phyloP scores from a whole-genome alignment of 768 basidiomycete genomes.

The Rhizopogon sp. region DNA sequence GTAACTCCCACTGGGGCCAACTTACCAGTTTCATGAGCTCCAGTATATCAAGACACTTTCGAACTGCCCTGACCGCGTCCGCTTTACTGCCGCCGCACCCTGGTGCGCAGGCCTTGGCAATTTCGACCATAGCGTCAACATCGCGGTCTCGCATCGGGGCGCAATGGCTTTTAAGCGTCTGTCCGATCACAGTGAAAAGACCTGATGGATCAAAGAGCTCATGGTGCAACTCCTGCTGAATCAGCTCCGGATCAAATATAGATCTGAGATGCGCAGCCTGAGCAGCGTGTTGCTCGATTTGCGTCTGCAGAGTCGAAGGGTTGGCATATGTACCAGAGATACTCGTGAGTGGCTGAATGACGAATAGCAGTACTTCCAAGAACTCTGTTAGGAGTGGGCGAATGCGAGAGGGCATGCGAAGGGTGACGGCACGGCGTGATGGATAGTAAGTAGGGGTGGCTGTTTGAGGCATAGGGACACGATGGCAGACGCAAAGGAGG shows the following conservation, averaged over 20 bases:
- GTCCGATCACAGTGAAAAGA: constrained; percentile 74
- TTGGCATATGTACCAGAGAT: constrained; percentile 57
- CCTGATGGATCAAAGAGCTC: constrained; percentile 74
- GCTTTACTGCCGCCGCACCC: constrained; percentile 49
- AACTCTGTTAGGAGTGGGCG: constrained; percentile 68
- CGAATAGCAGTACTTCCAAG: constrained; percentile 73
- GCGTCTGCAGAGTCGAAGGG: constrained; percentile 51
- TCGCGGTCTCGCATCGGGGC: constrained; percentile 88
- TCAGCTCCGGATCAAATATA: constrained; percentile 77
- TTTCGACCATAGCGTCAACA: constrained; percentile 78
- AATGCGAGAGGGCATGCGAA: constrained; percentile 71
- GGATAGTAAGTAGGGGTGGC: constrained; percentile 42
- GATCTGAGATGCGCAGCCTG: constrained; percentile 65
- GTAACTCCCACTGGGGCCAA: constrained; percentile 17
- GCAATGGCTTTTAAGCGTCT: constrained; percentile 83
- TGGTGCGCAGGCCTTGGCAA: constrained; percentile 55
- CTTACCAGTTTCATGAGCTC: constrained; percentile 94
- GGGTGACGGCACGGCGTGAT: constrained; percentile 44
- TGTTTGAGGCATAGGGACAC: constrained; percentile 35
- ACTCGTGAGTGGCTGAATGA: constrained; percentile 76
- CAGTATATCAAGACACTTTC: constrained; percentile 83
- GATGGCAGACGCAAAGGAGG: constrained; percentile 51
- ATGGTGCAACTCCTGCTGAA: constrained; percentile 77
- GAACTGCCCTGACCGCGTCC: constrained; percentile 68
- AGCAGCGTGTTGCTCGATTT: constrained; percentile 57